Evolutionary conservation across 179 eudicot species (phyloP).

Genomic region (Heliamphora pulchella): DNA sequence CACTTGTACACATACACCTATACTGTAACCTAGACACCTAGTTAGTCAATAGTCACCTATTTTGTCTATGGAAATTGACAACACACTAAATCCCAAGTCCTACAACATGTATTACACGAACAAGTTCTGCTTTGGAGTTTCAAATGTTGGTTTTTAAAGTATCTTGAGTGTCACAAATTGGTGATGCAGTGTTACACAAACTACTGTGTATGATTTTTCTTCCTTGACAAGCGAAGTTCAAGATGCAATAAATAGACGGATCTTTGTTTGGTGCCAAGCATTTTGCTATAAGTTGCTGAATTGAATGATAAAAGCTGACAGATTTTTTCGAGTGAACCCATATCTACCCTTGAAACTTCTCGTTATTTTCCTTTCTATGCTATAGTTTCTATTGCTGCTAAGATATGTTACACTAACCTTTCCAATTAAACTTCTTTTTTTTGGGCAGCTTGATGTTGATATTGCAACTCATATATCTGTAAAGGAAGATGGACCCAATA

Average conservation of each 20-base stretch:
- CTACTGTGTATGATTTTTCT: background rate
- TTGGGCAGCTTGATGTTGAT: constrained; percentile 71
- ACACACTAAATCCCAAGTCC: too few species aligned
- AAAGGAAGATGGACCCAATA: constrained; percentile 83
- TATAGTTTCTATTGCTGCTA: too few species aligned
- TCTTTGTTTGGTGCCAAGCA: background rate
- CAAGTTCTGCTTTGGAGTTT: background rate
- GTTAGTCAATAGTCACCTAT: too few species aligned
- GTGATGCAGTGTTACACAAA: background rate
- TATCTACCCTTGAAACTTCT: background rate
- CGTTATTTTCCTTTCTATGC: background rate
- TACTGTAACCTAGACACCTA: background rate
- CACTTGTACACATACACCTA: background rate
- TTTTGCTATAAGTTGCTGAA: too few species aligned
- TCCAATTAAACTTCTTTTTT: background rate
- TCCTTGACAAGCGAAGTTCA: background rate
- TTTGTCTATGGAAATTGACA: background rate
- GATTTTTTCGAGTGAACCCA: background rate
- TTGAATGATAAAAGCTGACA: background rate
- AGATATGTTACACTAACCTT: background rate
- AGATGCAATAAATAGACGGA: background rate
- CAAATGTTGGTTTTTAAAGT: background rate
- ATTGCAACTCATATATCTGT: constrained; percentile 81
- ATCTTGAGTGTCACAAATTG: background rate
- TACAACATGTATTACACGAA: background rate